phyloP scores from a whole-genome alignment of 495 filamentous ascomycete genomes.

The Lasiosphaeria miniovina region DNA sequence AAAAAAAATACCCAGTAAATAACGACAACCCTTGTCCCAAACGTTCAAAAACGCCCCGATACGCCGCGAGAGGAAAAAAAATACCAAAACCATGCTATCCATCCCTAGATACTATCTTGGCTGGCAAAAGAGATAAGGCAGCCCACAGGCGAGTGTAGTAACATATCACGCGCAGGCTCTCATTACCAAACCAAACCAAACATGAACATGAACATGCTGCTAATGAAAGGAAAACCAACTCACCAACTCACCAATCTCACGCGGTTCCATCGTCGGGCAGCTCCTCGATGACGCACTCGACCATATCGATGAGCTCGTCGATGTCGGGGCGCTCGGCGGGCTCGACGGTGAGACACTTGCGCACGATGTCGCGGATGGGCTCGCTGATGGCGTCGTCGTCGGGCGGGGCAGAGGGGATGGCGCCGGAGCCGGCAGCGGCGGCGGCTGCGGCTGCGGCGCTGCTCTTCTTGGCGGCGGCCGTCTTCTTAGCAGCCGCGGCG shows the following conservation, averaged over 20 bases:
- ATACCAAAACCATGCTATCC: no score
- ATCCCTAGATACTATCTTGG: no score
- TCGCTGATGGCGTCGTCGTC: constrained; percentile 60
- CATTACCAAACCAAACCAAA: not conserved
- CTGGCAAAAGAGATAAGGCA: no score
- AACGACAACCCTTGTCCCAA: not conserved
- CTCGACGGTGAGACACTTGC: constrained; percentile 89
- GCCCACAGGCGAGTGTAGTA: no score
- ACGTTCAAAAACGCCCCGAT: not conserved
- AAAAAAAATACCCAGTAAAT: not conserved
- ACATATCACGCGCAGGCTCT: not conserved
- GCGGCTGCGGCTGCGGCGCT: constrained; percentile 26
- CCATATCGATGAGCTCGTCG: constrained; percentile 77
- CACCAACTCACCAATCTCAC: constrained; percentile 6
- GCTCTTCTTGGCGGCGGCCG: constrained; percentile 33
- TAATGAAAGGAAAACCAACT: not conserved
- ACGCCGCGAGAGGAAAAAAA: not conserved
- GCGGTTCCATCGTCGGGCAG: constrained; percentile 66
- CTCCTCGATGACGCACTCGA: constrained; percentile 69
- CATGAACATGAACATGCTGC: not conserved
- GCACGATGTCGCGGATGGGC: constrained; percentile 76
- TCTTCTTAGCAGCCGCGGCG: constrained; percentile 51
- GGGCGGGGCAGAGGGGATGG: constrained; percentile 9
- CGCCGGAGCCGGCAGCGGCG: constrained; percentile 9
- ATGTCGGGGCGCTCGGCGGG: constrained; percentile 87